Base-by-base conservation (phyloP, 441 rosid species). In the Daphne laureola region DNA sequence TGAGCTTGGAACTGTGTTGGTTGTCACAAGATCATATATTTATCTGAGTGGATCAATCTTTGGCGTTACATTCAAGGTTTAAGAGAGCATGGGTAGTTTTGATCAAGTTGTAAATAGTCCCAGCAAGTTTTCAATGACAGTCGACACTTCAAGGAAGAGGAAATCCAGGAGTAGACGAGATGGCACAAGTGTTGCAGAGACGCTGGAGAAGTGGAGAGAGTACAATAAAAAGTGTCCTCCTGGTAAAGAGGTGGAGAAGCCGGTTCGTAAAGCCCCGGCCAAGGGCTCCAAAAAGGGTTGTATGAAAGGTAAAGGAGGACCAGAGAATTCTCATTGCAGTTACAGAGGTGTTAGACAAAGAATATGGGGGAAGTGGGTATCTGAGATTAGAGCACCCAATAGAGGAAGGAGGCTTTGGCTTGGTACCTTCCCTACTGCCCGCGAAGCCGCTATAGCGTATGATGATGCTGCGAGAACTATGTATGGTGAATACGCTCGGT, bases 341-440 rank as follows among this genome's bases (percentile, higher is more conserved):
- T 85, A 81, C 46, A 69, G 94, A 63, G 96, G 96, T 11, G 96
- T 85, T 45, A 79, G 96, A 63, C 96, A 88, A 66, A 78, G 96
- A 67, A 83, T 78, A 3, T 88, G 96, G 96, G 96, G 96, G 0
- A 88, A 85, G 67, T 88, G 96, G 96, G 96, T 88, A 16, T 81
- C 96, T 3, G 96, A 87, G 71, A 87, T 87, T 49, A 67, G 96
- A 54, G 84, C 83, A 60, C 96, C 96, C 1, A 67, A 79, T 36
- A 51, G 76, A 14, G 94, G 91, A 35, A 62, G 48, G 4, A 68
- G 96, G 71, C 63, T 88, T 2, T 88, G 96, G 96, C 87, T 88
- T 0, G 96, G 96, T 45, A 85, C 96, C 27, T 88, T 81, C 31
- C 76, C 80, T 2, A 80, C 71, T 31, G 82, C 96, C 0, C 46